Evolutionary conservation across 2,329 filamentous ascomycete species (phyloP).

Genomic region (Neopestalotiopsis clavispora): DNA sequence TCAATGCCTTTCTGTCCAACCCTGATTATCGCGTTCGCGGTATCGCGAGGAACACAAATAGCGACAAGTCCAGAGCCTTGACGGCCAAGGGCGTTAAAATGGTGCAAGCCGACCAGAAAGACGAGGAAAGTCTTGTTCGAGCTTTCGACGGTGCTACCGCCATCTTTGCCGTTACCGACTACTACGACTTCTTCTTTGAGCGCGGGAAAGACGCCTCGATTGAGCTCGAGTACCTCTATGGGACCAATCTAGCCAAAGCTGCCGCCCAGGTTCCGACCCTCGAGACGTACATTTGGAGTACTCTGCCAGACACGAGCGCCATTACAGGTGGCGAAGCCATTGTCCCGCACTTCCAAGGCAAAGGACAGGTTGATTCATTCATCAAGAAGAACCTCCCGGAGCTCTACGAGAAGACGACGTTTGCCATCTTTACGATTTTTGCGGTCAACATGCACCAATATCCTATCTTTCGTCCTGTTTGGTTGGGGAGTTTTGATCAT

Average conservation of each 20-base stretch:
- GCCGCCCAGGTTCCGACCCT: constrained; percentile 6
- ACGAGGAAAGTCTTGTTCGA: constrained; percentile 18
- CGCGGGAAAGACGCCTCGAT: constrained; percentile 9
- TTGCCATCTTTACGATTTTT: not conserved
- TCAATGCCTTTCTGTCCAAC: constrained; percentile 21
- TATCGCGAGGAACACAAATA: not conserved
- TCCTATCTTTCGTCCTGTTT: not conserved
- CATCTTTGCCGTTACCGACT: constrained; percentile 29
- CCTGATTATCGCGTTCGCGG: constrained; percentile 25
- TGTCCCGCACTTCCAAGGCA: constrained; percentile 18
- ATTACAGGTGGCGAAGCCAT: constrained; percentile 13
- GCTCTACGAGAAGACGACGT: constrained; percentile 17
- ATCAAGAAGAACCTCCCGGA: constrained; percentile 4
- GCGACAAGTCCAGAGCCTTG: not conserved
- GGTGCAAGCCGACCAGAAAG: constrained; percentile 21
- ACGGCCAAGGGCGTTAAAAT: not conserved
- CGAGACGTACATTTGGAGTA: constrained; percentile 16
- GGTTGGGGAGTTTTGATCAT: not conserved
- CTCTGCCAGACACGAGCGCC: constrained; percentile 16
- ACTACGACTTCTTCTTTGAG: constrained; percentile 10
- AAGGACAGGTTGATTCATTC: constrained; percentile 15
- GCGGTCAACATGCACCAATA: not conserved
- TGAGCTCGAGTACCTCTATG: constrained; percentile 12
- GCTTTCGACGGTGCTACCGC: constrained; percentile 26
- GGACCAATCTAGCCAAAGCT: constrained; percentile 15